These are phyloP conservation scores for Chaetomium strumarium DNA, from an alignment of 2,329 filamentous ascomycete genomes.

Conservation along the genomic window DNA sequence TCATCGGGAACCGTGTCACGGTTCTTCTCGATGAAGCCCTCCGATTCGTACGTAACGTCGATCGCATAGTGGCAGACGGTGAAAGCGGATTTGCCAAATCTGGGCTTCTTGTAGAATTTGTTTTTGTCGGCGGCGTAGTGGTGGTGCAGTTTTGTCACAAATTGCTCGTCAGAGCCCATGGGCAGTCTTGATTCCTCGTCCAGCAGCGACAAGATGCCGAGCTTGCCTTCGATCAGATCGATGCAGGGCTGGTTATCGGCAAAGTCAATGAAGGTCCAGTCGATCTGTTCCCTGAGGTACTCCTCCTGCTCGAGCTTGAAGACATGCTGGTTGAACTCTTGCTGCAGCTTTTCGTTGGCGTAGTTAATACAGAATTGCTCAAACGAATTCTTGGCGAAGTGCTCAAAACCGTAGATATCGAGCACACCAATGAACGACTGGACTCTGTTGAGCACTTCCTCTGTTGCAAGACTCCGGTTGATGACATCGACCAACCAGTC, in stretches of 20 bases:
- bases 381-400: conserved; percentile 99
- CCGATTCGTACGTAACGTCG: conserved; percentile 97
- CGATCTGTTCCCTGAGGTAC: conserved; percentile 91
- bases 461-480: conserved; percentile 82
- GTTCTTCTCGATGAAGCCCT: conserved; percentile 99
- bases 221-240: conserved; percentile 93
- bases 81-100: conserved; percentile 95
- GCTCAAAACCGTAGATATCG: conserved; percentile 99
- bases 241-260: conserved; percentile 99
- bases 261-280: conserved; percentile 99
- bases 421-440: conserved; percentile 93
- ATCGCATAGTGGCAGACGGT: conserved; percentile 98
- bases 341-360: conserved; percentile 97
- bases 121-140: conserved; percentile 89
- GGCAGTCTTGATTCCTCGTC: conserved; percentile 95
- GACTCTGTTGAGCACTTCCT: conserved; percentile 76
- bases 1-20: conserved; percentile 97
- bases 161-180: conserved; percentile 96
- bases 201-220: conserved; percentile 84
- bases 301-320: conserved; percentile 99
- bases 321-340: conserved; percentile 98
- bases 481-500: conserved; percentile 99
- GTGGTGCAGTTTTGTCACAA: conserved; percentile 92
- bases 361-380: conserved; percentile 99
- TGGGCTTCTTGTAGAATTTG: conserved; percentile 96